phyloP scores from a whole-genome alignment of 1,284 basidiomycete genomes.

The Cerrena zonata region DNA sequence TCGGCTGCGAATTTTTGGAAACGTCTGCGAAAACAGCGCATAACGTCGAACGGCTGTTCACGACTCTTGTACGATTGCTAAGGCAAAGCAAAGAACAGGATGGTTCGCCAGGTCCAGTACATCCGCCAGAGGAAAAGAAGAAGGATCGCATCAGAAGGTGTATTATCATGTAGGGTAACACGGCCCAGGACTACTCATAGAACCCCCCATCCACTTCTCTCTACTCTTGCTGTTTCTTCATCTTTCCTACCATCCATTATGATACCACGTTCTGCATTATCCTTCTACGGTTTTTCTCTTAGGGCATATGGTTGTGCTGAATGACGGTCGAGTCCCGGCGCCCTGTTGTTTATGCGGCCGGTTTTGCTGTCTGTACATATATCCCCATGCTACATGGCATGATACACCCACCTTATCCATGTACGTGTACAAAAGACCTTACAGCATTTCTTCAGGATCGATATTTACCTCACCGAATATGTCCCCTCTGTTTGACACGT shows the following conservation, averaged over 20 bases:
- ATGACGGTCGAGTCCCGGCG: slow-evolving; percentile 17
- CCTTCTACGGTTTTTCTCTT: slow-evolving; percentile 13
- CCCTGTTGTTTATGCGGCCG: slow-evolving; percentile 9
- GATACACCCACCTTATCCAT: slow-evolving; percentile 13
- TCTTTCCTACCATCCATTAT: slow-evolving; percentile 41
- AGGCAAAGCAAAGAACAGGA: slow-evolving; percentile 54
- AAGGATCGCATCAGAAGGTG: slow-evolving; percentile 46
- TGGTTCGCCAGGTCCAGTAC: slow-evolving; percentile 25
- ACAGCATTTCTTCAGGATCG: not conserved
- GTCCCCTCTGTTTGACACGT: not conserved
- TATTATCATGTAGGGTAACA: slow-evolving; percentile 70
- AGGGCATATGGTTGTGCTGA: slow-evolving; percentile 26
- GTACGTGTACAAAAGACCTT: slow-evolving; percentile 11
- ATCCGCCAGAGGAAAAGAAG: slow-evolving; percentile 38
- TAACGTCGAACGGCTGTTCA: slow-evolving; percentile 94
- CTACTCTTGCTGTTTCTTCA: slow-evolving; percentile 40
- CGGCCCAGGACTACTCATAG: slow-evolving; percentile 57
- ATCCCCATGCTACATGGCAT: slow-evolving; percentile 17
- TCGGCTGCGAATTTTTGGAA: slow-evolving; percentile 94
- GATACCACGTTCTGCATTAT: slow-evolving; percentile 61
- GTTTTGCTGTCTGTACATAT: slow-evolving; percentile 26
- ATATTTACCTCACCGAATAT: not conserved
- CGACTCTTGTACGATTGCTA: slow-evolving; percentile 83
- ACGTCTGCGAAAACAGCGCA: slow-evolving; percentile 92
- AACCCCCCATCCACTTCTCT: slow-evolving; percentile 27